Evolutionary conservation across 1,284 basidiomycete species (phyloP).

Genomic region (Sparassis latifolia): DNA sequence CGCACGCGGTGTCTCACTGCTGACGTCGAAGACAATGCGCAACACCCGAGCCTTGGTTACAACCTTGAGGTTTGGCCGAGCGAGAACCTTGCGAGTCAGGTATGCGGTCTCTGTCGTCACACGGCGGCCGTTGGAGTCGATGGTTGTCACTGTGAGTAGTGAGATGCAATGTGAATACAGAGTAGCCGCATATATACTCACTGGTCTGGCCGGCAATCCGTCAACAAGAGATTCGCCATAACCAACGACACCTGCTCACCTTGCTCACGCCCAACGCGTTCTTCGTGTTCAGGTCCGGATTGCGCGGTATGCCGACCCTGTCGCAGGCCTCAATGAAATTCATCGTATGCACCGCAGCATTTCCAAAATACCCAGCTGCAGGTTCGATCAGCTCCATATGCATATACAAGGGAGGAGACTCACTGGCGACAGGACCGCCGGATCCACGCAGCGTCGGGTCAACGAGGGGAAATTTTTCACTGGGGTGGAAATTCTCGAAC

Average conservation of each 20-base stretch:
- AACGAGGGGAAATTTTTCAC: conserved; percentile 40
- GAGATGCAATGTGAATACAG: neutral
- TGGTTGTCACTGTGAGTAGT: conserved; percentile 49
- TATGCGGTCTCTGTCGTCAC: conserved; percentile 61
- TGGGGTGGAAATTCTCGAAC: conserved; percentile 48
- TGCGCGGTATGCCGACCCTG: conserved; percentile 40
- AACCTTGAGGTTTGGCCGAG: conserved; percentile 56
- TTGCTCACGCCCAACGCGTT: conserved; percentile 42
- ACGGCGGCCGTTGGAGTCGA: conserved; percentile 41
- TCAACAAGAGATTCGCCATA: neutral
- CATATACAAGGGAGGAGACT: neutral
- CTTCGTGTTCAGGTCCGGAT: conserved; percentile 48
- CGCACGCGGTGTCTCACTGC: conserved; percentile 35
- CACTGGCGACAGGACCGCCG: conserved; percentile 41
- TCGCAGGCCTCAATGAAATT: conserved; percentile 44
- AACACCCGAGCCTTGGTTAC: conserved; percentile 47
- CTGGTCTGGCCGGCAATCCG: conserved; percentile 5
- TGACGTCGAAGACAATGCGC: conserved; percentile 51
- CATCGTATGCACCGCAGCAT: conserved; percentile 29
- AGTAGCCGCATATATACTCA: conserved; percentile 1
- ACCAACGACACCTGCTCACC: conserved; percentile 27
- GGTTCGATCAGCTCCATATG: neutral
- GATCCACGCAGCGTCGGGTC: conserved; percentile 39
- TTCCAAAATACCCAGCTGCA: conserved; percentile 25
- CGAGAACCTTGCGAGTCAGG: conserved; percentile 53